Percentiles rank a stretch among this genome's conserved stretches.
Conservation (phyloP, 2,329 filamentous ascomycete genomes). For the Penicillium verrucosum region DNA sequence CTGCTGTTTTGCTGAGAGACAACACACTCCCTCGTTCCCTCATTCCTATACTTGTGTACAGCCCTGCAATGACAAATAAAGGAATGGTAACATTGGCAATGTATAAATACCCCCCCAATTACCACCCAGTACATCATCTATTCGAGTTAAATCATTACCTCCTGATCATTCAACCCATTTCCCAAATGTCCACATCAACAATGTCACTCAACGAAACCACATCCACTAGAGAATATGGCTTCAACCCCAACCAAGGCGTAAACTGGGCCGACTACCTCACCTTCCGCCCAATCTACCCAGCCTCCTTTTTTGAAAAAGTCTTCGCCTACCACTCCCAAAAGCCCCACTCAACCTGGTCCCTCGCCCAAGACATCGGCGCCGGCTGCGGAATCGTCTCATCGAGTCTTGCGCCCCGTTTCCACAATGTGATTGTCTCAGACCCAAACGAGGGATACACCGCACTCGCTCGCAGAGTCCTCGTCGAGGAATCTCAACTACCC, state of each 20-base stretch:
- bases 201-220: background rate
- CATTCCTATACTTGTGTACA: background rate
- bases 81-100: background rate
- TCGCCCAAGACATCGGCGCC: conserved; percentile 4
- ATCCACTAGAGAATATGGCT: background rate
- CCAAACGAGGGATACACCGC: conserved; percentile 4
- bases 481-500: background rate
- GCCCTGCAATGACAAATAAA: background rate
- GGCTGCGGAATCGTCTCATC: conserved; percentile 5
- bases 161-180: background rate
- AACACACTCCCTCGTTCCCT: background rate
- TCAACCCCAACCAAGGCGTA: conserved; percentile 2
- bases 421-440: conserved; percentile 3
- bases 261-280: conserved; percentile 5
- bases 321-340: conserved; percentile 4
- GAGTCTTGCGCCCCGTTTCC: background rate
- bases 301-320: conserved; percentile 2
- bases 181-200: background rate
- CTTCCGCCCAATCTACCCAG: conserved; percentile 5
- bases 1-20: background rate
- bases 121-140: background rate
- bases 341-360: background rate
- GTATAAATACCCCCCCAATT: background rate
- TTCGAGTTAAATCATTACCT: background rate
- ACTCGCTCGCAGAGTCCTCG: background rate